Evolutionary conservation across 2,329 filamentous ascomycete genomes (phyloP).

Genomic region (Fusarium udum): DNA sequence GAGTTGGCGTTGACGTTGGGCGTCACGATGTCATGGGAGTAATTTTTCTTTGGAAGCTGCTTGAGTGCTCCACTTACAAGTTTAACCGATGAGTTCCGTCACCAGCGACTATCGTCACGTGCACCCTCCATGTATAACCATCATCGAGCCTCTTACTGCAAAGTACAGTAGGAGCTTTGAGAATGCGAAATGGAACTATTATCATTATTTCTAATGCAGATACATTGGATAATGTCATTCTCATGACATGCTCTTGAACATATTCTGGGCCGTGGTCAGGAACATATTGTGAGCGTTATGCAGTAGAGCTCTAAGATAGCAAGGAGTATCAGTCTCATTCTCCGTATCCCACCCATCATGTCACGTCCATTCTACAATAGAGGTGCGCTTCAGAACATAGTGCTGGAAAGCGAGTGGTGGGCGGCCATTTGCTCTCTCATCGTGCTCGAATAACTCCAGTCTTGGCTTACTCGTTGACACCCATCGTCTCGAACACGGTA

Average conservation of each 20-base stretch:
- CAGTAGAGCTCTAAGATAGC: neutral
- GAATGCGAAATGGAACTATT: neutral
- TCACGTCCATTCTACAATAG: neutral
- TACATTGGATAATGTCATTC: neutral
- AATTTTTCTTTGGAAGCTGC: conserved; percentile 42
- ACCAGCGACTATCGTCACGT: conserved; percentile 35
- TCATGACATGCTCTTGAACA: neutral
- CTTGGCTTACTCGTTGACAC: neutral
- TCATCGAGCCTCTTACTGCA: neutral
- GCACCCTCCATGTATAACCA: neutral
- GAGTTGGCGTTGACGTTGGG: conserved; percentile 36
- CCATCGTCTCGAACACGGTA: neutral
- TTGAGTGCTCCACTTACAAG: conserved; percentile 5
- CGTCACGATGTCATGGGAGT: conserved; percentile 41
- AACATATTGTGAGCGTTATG: neutral
- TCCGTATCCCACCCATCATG: neutral
- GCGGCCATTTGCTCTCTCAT: neutral
- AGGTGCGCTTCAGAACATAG: neutral
- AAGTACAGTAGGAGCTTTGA: neutral
- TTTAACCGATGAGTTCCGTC: conserved; percentile 38
- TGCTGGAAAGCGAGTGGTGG: neutral
- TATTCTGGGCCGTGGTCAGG: neutral
- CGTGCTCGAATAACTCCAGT: too few relatives aligned
- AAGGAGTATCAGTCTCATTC: neutral
- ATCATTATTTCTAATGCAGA: neutral